Conservation (phyloP, 2,329 filamentous ascomycete species). For the Colletotrichum sp. region DNA sequence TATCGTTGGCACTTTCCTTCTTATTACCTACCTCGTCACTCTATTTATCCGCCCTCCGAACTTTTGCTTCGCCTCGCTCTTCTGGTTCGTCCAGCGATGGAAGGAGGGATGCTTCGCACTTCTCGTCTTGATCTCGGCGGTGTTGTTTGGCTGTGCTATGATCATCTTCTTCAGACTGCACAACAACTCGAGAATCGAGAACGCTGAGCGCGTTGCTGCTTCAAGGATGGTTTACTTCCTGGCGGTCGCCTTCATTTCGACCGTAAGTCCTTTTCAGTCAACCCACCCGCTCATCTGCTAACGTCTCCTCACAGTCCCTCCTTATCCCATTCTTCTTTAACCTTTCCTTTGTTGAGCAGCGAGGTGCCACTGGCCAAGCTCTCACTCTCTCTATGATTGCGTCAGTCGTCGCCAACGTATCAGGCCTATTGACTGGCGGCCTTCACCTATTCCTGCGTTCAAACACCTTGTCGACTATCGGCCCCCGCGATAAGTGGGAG, state of each 20-base stretch:
- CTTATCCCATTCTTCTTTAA: slow-evolving; percentile 69
- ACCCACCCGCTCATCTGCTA: slow-evolving; percentile 24
- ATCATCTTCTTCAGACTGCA: slow-evolving; percentile 64
- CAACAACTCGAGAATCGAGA: slow-evolving; percentile 58
- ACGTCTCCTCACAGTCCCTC: slow-evolving; percentile 48
- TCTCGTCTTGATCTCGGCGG: slow-evolving; percentile 53
- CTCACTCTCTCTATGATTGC: slow-evolving; percentile 65
- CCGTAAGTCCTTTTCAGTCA: slow-evolving; percentile 47
- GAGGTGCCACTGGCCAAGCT: slow-evolving; percentile 40
- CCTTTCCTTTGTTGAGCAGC: slow-evolving; percentile 50
- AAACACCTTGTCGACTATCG: slow-evolving; percentile 62
- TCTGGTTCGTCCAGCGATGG: slow-evolving; percentile 70
- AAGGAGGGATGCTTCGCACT: slow-evolving; percentile 62
- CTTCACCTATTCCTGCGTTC: slow-evolving; percentile 72
- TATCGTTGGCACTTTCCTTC: slow-evolving; percentile 52
- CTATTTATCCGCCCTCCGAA: slow-evolving; percentile 59
- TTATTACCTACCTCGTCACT: slow-evolving; percentile 65
- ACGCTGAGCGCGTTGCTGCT: slow-evolving; percentile 65
- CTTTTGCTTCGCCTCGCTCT: slow-evolving; percentile 70
- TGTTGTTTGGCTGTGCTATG: slow-evolving; percentile 55
- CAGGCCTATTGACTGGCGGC: slow-evolving; percentile 68
- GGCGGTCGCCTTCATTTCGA: slow-evolving; percentile 59
- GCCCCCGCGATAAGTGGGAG: slow-evolving; percentile 50
- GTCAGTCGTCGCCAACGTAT: slow-evolving; percentile 69
- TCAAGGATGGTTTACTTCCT: slow-evolving; percentile 76